Evolutionary conservation across 2,329 filamentous ascomycete species (phyloP), one percentile per base, ranked within the genome.

Genomic region (Boeremia lycopersici): DNA sequence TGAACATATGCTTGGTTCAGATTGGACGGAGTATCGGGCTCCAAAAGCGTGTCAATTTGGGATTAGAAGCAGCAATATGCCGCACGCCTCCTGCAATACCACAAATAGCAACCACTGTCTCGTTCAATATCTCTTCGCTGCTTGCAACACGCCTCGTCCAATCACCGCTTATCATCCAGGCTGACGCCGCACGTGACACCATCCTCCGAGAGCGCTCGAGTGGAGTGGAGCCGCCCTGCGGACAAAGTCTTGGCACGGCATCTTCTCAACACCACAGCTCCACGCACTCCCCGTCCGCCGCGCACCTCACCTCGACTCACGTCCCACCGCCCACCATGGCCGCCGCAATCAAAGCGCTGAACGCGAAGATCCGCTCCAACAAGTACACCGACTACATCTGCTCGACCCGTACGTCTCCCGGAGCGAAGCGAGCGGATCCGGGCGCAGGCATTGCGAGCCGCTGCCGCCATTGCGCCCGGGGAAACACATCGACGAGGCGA

Each of bases 261-360:
- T 11, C 40, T 43, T 30, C 40, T 31, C 28, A 30, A 47, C 41
- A 28, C 15, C 28, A 43, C 35, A 39, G 26, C 40, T 23, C 19
- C 19, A 5, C 19, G 19, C 19, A 23, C 19, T 23, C 19, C 19
- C 19, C 2, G 19, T 23, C 19, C 19, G 19, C 19, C 19, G 19
- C 19, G 19, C 19, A 23, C 19, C 19, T 23, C 19, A 23, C 19
- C 19, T 23, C 19, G 19, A 23, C 39, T 47, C 57, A 53, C 44
- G 42, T 45, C 47, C 43, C 57, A 55, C 39, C 49, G 42, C 49
- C 55, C 63, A 65, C 58, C 41, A 84, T 85, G 78, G 79, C 79
- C 57, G 80, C 80, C 64, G 79, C 79, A 67, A 76, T 82, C 70
- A 81, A 81, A 75, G 80, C 79, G 34, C 72, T 82, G 74, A 82